Base-by-base conservation (phyloP, 2,329 filamentous ascomycete species). In the Claviceps maximensis region DNA sequence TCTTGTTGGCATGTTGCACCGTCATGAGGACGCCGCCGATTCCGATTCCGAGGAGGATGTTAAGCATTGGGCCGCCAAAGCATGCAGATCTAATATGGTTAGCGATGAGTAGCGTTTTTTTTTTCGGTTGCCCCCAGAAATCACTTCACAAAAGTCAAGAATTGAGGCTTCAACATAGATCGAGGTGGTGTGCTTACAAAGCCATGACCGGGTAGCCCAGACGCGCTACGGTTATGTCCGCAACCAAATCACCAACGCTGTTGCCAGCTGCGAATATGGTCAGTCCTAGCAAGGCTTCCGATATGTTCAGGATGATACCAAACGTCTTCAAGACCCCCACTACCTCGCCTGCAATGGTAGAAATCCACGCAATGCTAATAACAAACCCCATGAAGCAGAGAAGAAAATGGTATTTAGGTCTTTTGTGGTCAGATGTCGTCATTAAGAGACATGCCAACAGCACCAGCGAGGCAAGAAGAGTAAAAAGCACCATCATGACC, bases 191-290 rank as follows among this genome's bases (percentile, higher is more conserved):
- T n/a, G 77, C 77, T 69, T 68, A 80, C 75, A 85, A 63, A 41
- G 93, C 93, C 93, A 98, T 98, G 57, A 98, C 89, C 0, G 93
- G 93, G 68, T 90, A 96, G 2, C 93, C 93, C 2, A 98, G 80
- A 36, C 88, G 82, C 4, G 93, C 93, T 40, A 98, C 87, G 0
- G 93, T 98, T 52, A 97, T 87, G 65, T 98, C 87, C 17, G 93
- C 91, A 10, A 98, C 89, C 17, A 98, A 75, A 62, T 98, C 93
- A 40, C 93, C 91, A 9, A 97, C 77, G 9, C 88, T 95, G 69
- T 98, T 98, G 29, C 93, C 93, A 36, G 96, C 89, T 2, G 93
- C 93, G 66, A 98, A 98, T 52, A 98, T 84, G 17, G 93, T 98
- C 50, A 98, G 78, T 1, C 93, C 93, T 12, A 98, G 78, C 57